A percentile compares a stretch with the other conserved stretches of the same genome.
Evolutionary conservation across 352 stramenopile species (phyloP).

Genomic region (Globisporangium camurandrum): DNA sequence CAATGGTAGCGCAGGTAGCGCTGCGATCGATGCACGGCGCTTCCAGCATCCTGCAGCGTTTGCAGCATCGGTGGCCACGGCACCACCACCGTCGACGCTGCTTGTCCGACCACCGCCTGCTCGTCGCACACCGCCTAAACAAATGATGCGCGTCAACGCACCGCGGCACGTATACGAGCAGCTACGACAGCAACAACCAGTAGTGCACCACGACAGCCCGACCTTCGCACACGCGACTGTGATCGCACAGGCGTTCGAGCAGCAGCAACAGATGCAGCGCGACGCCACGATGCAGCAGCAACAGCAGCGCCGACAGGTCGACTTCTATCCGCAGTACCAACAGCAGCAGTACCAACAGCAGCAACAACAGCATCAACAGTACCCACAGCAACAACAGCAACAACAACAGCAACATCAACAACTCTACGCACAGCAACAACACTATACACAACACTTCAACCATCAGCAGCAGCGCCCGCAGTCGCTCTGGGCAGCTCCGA

Average conservation of each 20-base stretch:
- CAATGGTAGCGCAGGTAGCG: neutral
- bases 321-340: slow-evolving; percentile 10
- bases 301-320: neutral
- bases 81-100: neutral
- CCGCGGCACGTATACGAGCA: slow-evolving; percentile 5
- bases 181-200: slow-evolving; percentile 3
- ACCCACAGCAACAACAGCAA: neutral
- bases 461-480: too few species aligned
- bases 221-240: neutral
- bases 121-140: neutral
- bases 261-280: slow-evolving; percentile 3
- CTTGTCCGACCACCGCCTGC: neutral
- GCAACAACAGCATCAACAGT: slow-evolving; percentile 12
- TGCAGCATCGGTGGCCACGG: neutral
- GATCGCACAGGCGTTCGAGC: neutral
- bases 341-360: slow-evolving; percentile 12
- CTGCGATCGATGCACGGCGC: neutral
- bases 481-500: too few species aligned
- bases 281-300: neutral
- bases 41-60: neutral
- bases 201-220: neutral
- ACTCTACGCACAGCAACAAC: too few species aligned
- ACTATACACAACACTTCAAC: too few species aligned
- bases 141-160: slow-evolving; percentile 1
- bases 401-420: neutral